These are phyloP conservation scores for Penstemon barbatus DNA, from an alignment of 257 asterid genomes.

Conservation along the genomic window DNA sequence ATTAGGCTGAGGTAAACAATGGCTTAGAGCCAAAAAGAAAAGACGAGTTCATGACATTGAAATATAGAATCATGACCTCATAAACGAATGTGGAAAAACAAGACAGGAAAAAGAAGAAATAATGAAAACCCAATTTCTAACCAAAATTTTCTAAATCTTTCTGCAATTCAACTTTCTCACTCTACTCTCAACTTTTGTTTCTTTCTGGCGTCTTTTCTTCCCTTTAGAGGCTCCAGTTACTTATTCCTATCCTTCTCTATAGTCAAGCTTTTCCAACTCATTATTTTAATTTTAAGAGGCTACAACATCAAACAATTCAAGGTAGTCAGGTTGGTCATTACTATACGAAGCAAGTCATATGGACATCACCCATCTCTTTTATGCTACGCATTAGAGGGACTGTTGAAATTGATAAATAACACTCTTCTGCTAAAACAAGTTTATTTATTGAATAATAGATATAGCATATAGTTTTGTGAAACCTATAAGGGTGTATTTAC, in stretches of 20 bases:
- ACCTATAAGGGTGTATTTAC: slow-evolving; percentile 40
- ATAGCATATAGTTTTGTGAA: slow-evolving; percentile 6
- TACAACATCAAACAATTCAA: slow-evolving; percentile 4
- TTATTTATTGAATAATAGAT: background rate
- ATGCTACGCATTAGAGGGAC: background rate
- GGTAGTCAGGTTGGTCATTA: slow-evolving; percentile 1
- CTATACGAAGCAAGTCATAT: background rate
- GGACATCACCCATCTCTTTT: slow-evolving; percentile 8
- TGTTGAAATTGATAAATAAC: background rate
- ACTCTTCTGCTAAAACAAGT: background rate
- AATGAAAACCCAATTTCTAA: background rate
- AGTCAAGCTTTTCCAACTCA: slow-evolving; percentile 5
- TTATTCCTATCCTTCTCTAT: slow-evolving; percentile 2
- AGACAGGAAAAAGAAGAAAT: background rate
- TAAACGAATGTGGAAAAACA: background rate
- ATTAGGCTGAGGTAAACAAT: background rate
- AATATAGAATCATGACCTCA: background rate
- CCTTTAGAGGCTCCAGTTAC: background rate
- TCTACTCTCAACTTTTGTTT: slow-evolving; percentile 4
- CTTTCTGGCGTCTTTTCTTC: background rate
- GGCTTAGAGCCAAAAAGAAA: background rate
- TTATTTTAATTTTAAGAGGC: background rate
- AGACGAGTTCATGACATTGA: background rate
- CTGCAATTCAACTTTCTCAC: slow-evolving; percentile 11
- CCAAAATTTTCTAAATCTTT: slow-evolving; percentile 4